Evolutionary conservation across 768 basidiomycete species (phyloP).

Genomic region (Scleroderma citrinum): DNA sequence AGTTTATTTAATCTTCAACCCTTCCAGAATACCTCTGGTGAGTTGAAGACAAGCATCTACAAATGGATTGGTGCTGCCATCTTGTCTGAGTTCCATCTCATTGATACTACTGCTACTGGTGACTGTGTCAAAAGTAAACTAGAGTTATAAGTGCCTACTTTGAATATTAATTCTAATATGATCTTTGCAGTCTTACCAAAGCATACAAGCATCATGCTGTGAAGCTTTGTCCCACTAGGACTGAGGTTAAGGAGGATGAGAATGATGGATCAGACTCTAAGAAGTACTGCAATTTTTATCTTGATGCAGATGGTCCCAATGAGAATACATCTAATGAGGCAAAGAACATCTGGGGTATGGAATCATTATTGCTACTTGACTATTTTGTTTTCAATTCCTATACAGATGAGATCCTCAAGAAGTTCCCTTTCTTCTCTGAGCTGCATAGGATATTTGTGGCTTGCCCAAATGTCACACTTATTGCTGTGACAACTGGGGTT

Average conservation of each 20-base stretch:
- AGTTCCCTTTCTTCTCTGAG: conserved; percentile 18
- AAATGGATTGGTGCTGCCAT: conserved; percentile 16
- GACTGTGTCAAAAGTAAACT: conserved; percentile 14
- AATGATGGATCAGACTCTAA: conserved; percentile 14
- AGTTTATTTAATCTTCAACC: not conserved
- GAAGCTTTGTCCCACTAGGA: not conserved
- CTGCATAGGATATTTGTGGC: conserved; percentile 6
- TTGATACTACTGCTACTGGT: conserved; percentile 10
- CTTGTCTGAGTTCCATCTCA: conserved; percentile 11
- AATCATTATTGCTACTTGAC: not conserved
- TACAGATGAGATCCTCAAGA: conserved; percentile 14
- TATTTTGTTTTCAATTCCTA: not conserved
- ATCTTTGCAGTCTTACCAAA: not conserved
- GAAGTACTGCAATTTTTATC: not conserved
- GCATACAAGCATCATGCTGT: not conserved
- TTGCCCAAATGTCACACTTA: conserved; percentile 22
- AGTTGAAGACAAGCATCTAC: conserved; percentile 16
- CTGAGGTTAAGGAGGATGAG: conserved; percentile 8
- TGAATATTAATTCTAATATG: not conserved
- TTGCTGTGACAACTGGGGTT: conserved; percentile 23
- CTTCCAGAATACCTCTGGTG: conserved; percentile 20
- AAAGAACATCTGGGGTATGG: conserved; percentile 23
- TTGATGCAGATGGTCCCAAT: conserved; percentile 1
- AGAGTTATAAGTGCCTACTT: conserved; percentile 13
- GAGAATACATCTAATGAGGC: conserved; percentile 10